Conservation (phyloP, 2,329 filamentous ascomycete genomes). For the Septoria linicola region DNA sequence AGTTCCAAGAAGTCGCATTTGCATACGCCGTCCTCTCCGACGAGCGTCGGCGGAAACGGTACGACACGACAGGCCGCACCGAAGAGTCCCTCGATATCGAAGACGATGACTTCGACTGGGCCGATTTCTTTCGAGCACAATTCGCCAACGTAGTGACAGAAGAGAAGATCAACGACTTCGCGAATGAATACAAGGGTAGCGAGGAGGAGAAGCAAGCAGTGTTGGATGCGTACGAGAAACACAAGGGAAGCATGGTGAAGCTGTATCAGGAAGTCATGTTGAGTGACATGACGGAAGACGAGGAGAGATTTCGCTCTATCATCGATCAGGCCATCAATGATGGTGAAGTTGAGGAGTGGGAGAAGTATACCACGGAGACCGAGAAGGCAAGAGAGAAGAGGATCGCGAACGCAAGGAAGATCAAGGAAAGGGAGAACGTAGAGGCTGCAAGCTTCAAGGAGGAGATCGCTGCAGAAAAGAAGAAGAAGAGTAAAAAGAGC, state of each 20-base stretch:
- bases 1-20: slow-evolving; percentile 88
- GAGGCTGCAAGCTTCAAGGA: slow-evolving; percentile 71
- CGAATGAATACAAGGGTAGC: slow-evolving; percentile 75
- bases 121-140: slow-evolving; percentile 82
- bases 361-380: slow-evolving; percentile 71
- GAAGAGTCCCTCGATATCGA: slow-evolving; percentile 69
- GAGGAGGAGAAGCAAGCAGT: slow-evolving; percentile 81
- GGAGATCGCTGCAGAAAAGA: slow-evolving; percentile 64
- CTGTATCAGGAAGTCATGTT: slow-evolving; percentile 86
- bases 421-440: slow-evolving; percentile 63
- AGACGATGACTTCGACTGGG: slow-evolving; percentile 78
- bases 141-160: slow-evolving; percentile 73
- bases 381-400: slow-evolving; percentile 42
- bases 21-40: slow-evolving; percentile 93
- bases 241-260: slow-evolving; percentile 70
- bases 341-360: slow-evolving; percentile 65
- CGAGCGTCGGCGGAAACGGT: slow-evolving; percentile 73
- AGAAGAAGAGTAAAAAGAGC: slow-evolving; percentile 40
- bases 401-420: slow-evolving; percentile 61
- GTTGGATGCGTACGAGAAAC: slow-evolving; percentile 69
- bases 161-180: slow-evolving; percentile 73
- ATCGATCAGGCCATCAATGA: slow-evolving; percentile 76
- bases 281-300: slow-evolving; percentile 78
- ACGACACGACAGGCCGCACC: slow-evolving; percentile 87
- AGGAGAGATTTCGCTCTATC: slow-evolving; percentile 76